Base-by-base conservation (phyloP, 352 stramenopile genomes). In the Thalassiosira mediterranea region DNA sequence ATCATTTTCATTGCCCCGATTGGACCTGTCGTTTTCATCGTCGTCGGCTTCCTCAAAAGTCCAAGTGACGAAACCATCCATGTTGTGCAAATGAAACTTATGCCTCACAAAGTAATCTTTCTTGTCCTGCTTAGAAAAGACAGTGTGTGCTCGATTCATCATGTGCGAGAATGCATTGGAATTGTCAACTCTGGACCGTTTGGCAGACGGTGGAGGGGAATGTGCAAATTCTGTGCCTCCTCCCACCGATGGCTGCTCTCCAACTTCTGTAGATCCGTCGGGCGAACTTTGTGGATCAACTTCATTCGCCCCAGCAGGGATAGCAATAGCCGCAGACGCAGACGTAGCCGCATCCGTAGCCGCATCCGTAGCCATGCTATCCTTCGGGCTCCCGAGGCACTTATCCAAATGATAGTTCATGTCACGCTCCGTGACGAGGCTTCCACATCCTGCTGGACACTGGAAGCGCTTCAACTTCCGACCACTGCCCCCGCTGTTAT, bases 381-480 rank as follows among this genome's bases (percentile, higher is more conserved):
- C n/a, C n/a, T n/a, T n/a, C n/a, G n/a, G n/a, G n/a, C n/a, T 46
- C 21, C 57, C 26, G 40, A 79, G 60, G 25, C 73, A 87, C n/a
- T 51, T n/a, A 65, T 90, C 84, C 31, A 90, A 62, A 72, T 90
- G 84, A 21, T 17, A 21, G 70, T 90, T 88, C 23, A 90, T 75
- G 56, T 80, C 57, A 29, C 31, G 25, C 42, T 72, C 67, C 10
- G 74, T 46, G 8, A 90, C 54, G 37, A 82, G 71, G 8, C 42
- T 49, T 17, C 76, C 76, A 52, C 84, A 90, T 31, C 83, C 82
- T 7, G 65, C 72, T 10, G 84, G 84, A 38, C 84, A 90, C 10
- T 46, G n/a, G 23, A 90, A 71, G 32, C 32, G 61, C 47, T 71
- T 71, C 21, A n/a, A 5, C 21, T 4, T 61, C 37, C 26, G 26